A percentile compares a stretch with the other conserved stretches of the same genome.
These are phyloP conservation scores for Lepidium sativum DNA, from an alignment of 345 rosid species.

Conservation along the genomic window DNA sequence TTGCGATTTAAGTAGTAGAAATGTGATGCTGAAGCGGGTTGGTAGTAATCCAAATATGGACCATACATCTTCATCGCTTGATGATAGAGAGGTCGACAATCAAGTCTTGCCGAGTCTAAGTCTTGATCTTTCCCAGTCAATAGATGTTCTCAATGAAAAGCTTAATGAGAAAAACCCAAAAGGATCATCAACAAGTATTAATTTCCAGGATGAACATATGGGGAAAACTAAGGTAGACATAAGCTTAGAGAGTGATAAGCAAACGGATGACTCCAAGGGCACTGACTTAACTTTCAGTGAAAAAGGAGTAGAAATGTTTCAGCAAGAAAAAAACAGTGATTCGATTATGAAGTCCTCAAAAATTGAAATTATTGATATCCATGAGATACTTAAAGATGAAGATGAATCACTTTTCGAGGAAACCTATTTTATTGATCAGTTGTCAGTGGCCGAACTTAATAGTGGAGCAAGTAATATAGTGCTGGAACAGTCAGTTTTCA, in stretches of 20 bases:
- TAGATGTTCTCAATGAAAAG: constrained; percentile 53
- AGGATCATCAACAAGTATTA: constrained; percentile 23
- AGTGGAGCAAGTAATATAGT: constrained; percentile 10
- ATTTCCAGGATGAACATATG: background rate
- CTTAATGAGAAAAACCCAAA: constrained; percentile 38
- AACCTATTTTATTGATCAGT: constrained; percentile 10
- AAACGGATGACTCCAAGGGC: constrained; percentile 25
- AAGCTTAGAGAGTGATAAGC: constrained; percentile 23
- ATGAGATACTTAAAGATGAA: constrained; percentile 45
- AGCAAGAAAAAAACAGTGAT: constrained; percentile 28
- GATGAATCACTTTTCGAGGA: constrained; percentile 23
- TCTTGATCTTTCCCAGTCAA: constrained; percentile 57
- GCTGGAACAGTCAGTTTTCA: constrained; percentile 11
- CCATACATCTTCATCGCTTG: constrained; percentile 21
- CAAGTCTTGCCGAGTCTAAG: constrained; percentile 36
- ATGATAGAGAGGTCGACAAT: constrained; percentile 34
- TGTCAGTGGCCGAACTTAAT: constrained; percentile 18
- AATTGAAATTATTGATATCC: constrained; percentile 45
- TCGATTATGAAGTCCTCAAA: constrained; percentile 17
- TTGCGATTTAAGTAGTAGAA: constrained; percentile 16
- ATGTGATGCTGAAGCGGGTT: constrained; percentile 33
- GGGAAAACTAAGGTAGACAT: constrained; percentile 11
- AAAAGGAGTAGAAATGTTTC: constrained; percentile 41
- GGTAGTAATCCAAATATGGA: constrained; percentile 47
- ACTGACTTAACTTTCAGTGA: constrained; percentile 36